phyloP scores from a whole-genome alignment of 768 basidiomycete genomes.

The Ramaria rubella region DNA sequence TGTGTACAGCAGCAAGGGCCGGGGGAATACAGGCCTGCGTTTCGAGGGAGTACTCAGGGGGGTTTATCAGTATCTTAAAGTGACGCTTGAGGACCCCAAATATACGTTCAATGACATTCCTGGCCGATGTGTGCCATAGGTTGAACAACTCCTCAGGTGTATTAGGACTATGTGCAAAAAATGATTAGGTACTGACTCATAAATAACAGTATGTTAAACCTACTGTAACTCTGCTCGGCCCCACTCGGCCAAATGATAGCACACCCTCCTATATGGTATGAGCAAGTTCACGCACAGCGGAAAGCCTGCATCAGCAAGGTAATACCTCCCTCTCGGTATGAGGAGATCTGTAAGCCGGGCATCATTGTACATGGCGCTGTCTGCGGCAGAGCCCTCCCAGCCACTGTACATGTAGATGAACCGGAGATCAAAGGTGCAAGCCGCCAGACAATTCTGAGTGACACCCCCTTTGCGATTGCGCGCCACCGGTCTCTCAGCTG shows the following conservation, averaged over 20 bases:
- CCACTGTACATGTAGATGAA: too few species aligned
- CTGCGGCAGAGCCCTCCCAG: too few species aligned
- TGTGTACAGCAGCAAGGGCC: too few species aligned
- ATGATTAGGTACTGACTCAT: background rate
- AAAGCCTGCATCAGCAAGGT: too few species aligned
- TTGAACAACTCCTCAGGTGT: conserved; percentile 8
- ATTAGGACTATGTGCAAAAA: background rate
- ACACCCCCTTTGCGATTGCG: conserved; percentile 8
- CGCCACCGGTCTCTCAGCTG: background rate
- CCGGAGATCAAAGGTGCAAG: conserved; percentile 15
- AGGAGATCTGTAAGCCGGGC: conserved; percentile 11
- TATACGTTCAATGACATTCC: too few species aligned
- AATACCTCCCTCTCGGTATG: conserved; percentile 15
- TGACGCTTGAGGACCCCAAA: conserved; percentile 12
- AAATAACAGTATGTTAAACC: background rate
- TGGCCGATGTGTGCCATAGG: too few species aligned
- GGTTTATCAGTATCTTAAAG: conserved; percentile 1
- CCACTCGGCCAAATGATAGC: too few species aligned
- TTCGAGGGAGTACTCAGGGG: too few species aligned
- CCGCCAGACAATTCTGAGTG: conserved; percentile 13
- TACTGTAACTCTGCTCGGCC: conserved; percentile 16
- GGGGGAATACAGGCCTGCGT: too few species aligned
- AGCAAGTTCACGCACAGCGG: conserved; percentile 9
- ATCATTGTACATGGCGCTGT: conserved; percentile 11
- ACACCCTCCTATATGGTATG: conserved; percentile 13